Evolutionary conservation across 345 rosid species (phyloP), one percentile per base, ranked within the genome.

Genomic region (Dovyalis caffra): DNA sequence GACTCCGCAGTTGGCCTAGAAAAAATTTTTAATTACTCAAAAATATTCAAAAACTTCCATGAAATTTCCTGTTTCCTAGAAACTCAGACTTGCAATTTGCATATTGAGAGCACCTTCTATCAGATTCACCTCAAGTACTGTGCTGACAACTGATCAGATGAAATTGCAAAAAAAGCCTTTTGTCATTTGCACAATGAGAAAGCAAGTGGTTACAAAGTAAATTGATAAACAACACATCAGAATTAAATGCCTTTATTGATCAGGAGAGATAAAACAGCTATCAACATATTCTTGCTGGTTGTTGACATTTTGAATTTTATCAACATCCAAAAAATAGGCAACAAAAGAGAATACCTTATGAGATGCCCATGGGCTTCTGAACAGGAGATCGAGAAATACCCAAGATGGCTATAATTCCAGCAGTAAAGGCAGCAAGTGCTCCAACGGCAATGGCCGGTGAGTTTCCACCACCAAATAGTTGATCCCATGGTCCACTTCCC

Each of bases 401-500:
- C 81, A 90, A 86, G 80, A 94, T 88, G 74, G 97, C 92, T 58
- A 92, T 76, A 75, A 90, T 73, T 74, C 98, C 96, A 74, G 87
- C 88, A 34, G 83, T 61, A 69, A 90, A 78, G 43, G 94, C 88
- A 8, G 98, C 79, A 72, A 88, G 23, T 35, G 85, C 94, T 69
- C 88, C 96, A 68, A 88, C 90, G 60, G 88, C 92, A 81, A 94
- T 84, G 32, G 94, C 94, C 8, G 96, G 90, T 51, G 85, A 90
- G 80, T 90, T 90, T 72, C 96, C 97, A 75, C 96, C 94, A 69
- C 94, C 92, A 72, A 88, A 87, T 64, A 90, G 86, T 84, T 91
- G 90, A 86, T 90, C 91, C 90, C 91, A 92, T 45, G 92, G 91
- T 20, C 81, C 98, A 88, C 88, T 85, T 67, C 94, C 97, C 74